Conservation (phyloP, 2,329 filamentous ascomycete species). For the Aureobasidium sp. region DNA sequence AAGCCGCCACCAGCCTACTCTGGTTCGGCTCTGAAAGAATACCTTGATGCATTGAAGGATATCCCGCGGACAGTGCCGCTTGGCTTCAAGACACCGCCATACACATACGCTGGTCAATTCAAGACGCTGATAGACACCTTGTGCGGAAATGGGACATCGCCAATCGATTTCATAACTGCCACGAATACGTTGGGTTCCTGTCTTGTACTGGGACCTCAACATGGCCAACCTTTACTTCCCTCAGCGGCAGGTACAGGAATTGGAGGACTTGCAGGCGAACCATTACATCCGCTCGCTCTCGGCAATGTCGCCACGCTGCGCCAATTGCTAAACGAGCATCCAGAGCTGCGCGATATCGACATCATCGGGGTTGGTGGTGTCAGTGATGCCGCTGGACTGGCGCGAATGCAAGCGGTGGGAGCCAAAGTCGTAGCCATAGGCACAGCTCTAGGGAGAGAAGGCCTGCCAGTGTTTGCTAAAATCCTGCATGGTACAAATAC, state of each 20-base stretch:
- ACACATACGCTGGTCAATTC: conserved; percentile 62
- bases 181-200: conserved; percentile 67
- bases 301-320: conserved; percentile 67
- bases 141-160: conserved; percentile 24
- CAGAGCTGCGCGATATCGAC: conserved; percentile 44
- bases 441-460: conserved; percentile 58
- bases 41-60: conserved; percentile 42
- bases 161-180: conserved; percentile 60
- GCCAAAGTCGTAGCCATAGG: conserved; percentile 59
- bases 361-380: conserved; percentile 70
- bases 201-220: conserved; percentile 42
- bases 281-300: conserved; percentile 63
- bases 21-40: conserved; percentile 40
- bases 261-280: conserved; percentile 63
- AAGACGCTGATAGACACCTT: conserved; percentile 47
- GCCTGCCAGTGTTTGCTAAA: conserved; percentile 52
- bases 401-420: conserved; percentile 58
- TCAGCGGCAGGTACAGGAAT: conserved; percentile 49
- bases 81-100: conserved; percentile 69
- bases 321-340: conserved; percentile 44
- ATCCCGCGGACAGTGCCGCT: conserved; percentile 31
- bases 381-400: conserved; percentile 51
- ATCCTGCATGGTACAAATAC: conserved; percentile 33
- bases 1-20: conserved; percentile 65
- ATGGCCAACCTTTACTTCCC: conserved; percentile 31